Conservation (phyloP, 352 stramenopile genomes). For the Phytopythium cucurbitacearum region DNA sequence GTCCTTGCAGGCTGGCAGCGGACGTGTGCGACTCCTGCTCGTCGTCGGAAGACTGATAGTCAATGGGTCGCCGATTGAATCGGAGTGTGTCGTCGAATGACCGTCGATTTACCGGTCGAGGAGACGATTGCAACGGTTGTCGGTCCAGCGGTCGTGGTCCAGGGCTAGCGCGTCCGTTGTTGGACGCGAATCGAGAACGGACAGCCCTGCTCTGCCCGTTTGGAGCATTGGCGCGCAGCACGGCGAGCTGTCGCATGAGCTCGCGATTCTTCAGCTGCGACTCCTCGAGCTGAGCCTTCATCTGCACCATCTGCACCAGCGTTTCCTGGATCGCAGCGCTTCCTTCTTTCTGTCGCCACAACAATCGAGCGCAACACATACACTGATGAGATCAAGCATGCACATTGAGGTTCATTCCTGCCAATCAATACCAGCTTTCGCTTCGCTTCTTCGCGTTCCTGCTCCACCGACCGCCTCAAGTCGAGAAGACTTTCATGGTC, state of each 20-base stretch:
- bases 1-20: constrained; percentile 6
- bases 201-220: constrained; percentile 7
- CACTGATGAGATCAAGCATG: too few relatives aligned
- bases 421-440: constrained; percentile 24
- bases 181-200: background rate
- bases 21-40: constrained; percentile 5
- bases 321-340: constrained; percentile 47
- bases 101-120: background rate
- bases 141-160: too few relatives aligned
- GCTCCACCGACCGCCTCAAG: constrained; percentile 10
- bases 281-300: constrained; percentile 59
- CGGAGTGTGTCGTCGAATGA: background rate
- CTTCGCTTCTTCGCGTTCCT: constrained; percentile 31
- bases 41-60: constrained; percentile 3
- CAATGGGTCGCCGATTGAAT: background rate
- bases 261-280: constrained; percentile 74
- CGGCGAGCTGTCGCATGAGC: constrained; percentile 63
- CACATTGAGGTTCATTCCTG: too few relatives aligned
- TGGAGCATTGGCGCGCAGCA: constrained; percentile 40
- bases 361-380: background rate
- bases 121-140: too few relatives aligned
- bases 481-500: background rate
- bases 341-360: constrained; percentile 39
- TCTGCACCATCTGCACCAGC: constrained; percentile 46
- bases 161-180: background rate